A percentile compares a stretch with the other conserved stretches of the same genome.
phyloP scores from a whole-genome alignment of 176 grass and related monocot species.

The Luzula sylvatica region DNA sequence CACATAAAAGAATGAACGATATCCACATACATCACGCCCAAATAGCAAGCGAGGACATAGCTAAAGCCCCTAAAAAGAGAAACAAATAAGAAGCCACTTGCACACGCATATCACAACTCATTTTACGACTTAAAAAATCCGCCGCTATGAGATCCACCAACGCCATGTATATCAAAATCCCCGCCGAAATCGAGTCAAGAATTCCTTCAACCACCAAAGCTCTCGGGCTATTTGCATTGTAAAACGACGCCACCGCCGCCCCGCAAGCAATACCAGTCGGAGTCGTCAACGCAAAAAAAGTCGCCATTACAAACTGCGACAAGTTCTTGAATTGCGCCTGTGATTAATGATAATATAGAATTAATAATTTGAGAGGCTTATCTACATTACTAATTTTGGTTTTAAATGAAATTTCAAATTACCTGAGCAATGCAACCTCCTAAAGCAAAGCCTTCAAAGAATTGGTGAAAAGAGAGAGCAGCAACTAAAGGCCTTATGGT shows the following conservation, averaged over 20 bases:
- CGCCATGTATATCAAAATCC: slow-evolving; percentile 84
- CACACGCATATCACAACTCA: slow-evolving; percentile 36
- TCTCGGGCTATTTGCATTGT: slow-evolving; percentile 49
- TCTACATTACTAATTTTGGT: neutral
- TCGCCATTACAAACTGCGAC: slow-evolving; percentile 43
- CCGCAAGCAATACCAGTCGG: slow-evolving; percentile 46
- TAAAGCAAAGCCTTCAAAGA: slow-evolving; percentile 82
- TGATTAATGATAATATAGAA: neutral
- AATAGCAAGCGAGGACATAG: slow-evolving; percentile 58
- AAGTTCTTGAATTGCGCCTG: slow-evolving; percentile 60
- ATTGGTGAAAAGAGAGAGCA: slow-evolving; percentile 81
- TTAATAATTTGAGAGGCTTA: neutral
- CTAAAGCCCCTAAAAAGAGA: slow-evolving; percentile 55
- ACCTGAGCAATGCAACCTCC: slow-evolving; percentile 83
- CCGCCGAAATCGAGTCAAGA: slow-evolving; percentile 59
- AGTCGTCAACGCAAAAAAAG: slow-evolving; percentile 68
- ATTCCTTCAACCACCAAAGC: slow-evolving; percentile 58
- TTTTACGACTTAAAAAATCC: slow-evolving; percentile 56
- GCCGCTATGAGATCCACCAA: slow-evolving; percentile 67
- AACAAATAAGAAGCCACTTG: slow-evolving; percentile 45
- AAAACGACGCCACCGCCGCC: slow-evolving; percentile 33
- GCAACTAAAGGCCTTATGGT: slow-evolving; percentile 58
- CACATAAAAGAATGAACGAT: too few relatives aligned
- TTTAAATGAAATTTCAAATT: neutral
- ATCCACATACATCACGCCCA: slow-evolving; percentile 34